Evolutionary conservation across 495 filamentous ascomycete species (phyloP).

Genomic region (Aspergillus biplanus): DNA sequence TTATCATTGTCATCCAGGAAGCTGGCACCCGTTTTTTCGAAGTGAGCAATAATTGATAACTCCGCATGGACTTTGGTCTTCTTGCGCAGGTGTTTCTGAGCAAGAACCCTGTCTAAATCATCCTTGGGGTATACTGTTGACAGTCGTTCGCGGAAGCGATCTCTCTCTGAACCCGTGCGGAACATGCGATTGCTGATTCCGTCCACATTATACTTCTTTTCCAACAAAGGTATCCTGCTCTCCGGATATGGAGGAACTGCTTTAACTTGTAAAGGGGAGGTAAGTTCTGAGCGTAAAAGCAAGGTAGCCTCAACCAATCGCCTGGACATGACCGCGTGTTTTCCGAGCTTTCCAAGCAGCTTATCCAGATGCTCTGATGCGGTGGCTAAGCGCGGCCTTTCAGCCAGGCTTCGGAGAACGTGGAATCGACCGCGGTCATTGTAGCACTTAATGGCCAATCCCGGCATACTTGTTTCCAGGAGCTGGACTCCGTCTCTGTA

Average conservation of each 20-base stretch:
- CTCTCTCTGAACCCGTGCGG: not conserved
- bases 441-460: not conserved
- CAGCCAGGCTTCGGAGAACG: not conserved
- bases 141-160: not conserved
- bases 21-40: slow-evolving; percentile 11
- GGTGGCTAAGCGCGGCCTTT: not conserved
- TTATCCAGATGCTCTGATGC: slow-evolving; percentile 5
- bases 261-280: not conserved
- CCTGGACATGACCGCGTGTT: slow-evolving; percentile 1
- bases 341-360: slow-evolving; percentile 19
- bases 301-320: slow-evolving; percentile 7
- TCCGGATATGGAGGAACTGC: not conserved
- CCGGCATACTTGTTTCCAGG: not conserved
- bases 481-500: slow-evolving; percentile 2
- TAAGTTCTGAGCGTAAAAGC: not conserved
- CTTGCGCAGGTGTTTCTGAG: slow-evolving; percentile 6
- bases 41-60: slow-evolving; percentile 17
- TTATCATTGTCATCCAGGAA: slow-evolving; percentile 25
- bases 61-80: slow-evolving; percentile 22
- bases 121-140: slow-evolving; percentile 5
- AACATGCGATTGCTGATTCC: slow-evolving; percentile 9
- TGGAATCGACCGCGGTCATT: slow-evolving; percentile 1
- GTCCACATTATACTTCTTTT: slow-evolving; percentile 4
- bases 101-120: slow-evolving; percentile 4
- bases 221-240: not conserved